Base-by-base conservation (phyloP, 441 rosid genomes). In the Gossypium trilobum region DNA sequence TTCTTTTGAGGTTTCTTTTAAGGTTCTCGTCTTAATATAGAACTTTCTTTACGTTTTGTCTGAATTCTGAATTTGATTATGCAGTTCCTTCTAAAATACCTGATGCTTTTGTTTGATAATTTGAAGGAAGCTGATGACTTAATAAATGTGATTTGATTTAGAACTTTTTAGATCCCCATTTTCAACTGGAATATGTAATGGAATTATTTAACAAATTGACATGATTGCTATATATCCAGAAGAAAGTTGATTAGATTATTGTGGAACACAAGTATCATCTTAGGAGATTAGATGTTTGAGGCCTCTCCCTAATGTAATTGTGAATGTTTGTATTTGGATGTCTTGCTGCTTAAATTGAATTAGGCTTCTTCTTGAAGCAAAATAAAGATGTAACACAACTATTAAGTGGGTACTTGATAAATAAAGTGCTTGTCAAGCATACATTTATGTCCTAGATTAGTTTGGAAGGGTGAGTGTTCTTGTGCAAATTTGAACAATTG, bases 401-500 rank as follows among this genome's bases (percentile, higher is more conserved):
- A 27, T 42, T 5, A 42, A 22, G 52, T 46, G 46, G 44, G 16
- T 50, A 27, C 58, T 67, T 50, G 58, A 67, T 50, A 25, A 66
- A 25, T 48, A n/a, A 22, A 67, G 23, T 48, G 19, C 17, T 22
- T 22, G 25, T 22, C 36, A 66, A 66, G 36, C 74, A 74, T 83
- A 77, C 78, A 77, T 68, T 68, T 50, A 50, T 14, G 44, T 51
- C 23, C 25, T 67, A 48, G 2, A 25, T 50, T 25, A 48, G 58
- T 51, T 68, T 68, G 46, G 44, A 50, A 68, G 59, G 44, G 58
- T 8, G 23, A 50, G 22, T 27, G 9, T 27, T 25, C 23, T 50
- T 50, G 5, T 27, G 14, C 42, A 63, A 63, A 14, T 8, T 68
- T 68, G 31, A 68, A 48, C 57, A 23, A 48, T 48, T 14, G 23